Percentiles rank a stretch among this genome's conserved stretches.
phyloP scores from a whole-genome alignment of 1,139 yeast species.

The Blastobotrys buckinghamii region DNA sequence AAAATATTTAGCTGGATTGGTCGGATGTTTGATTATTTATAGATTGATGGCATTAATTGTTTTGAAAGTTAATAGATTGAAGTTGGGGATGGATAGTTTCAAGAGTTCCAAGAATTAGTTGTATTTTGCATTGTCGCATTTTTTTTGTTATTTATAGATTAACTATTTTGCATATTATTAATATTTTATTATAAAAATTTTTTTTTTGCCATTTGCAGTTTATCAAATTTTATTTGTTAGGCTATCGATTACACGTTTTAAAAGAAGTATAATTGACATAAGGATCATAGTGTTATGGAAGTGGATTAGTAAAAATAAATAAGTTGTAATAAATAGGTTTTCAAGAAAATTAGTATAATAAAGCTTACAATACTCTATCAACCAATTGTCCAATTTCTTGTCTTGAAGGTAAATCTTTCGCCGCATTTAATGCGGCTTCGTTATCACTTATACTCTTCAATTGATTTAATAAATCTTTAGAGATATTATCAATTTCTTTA shows the following conservation, averaged over 20 bases:
- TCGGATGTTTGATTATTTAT: conserved; percentile 34
- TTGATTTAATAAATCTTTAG: neutral
- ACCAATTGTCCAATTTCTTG: conserved; percentile 3
- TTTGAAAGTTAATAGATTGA: conserved; percentile 25
- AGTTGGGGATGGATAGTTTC: conserved; percentile 22
- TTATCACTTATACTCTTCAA: neutral
- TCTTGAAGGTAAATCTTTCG: conserved; percentile 10
- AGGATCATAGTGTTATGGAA: too few species aligned
- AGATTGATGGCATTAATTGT: conserved; percentile 34
- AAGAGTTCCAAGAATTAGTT: neutral
- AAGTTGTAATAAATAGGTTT: neutral
- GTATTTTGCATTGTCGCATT: neutral
- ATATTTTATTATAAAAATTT: too few species aligned
- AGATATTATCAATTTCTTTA: neutral
- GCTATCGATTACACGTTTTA: too few species aligned
- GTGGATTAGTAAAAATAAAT: too few species aligned
- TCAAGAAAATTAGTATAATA: too few species aligned
- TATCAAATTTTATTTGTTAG: too few species aligned
- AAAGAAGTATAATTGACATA: too few species aligned
- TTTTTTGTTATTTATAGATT: neutral
- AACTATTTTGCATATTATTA: neutral
- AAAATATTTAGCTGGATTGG: conserved; percentile 32
- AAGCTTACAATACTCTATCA: neutral
- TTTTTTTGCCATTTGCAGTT: too few species aligned
- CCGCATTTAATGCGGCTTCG: conserved; percentile 7